These are phyloP conservation scores for Phytophthora sp. DNA, from an alignment of 352 stramenopile genomes.

Conservation along the genomic window DNA sequence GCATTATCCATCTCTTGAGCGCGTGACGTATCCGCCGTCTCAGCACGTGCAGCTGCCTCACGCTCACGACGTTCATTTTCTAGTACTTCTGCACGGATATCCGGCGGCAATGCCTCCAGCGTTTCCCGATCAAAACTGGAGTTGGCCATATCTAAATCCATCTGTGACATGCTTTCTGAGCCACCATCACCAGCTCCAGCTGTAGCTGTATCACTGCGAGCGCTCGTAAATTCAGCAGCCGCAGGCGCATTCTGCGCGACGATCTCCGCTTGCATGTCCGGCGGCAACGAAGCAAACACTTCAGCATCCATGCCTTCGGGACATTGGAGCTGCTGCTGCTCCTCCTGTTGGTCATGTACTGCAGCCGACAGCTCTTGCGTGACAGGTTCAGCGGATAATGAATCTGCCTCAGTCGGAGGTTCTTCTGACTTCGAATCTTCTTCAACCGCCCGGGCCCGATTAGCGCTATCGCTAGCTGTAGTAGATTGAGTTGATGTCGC, in stretches of 20 bases:
- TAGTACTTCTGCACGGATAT: conserved; percentile 97
- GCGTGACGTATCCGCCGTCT: conserved; percentile 91
- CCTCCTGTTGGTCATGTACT: conserved; percentile 32
- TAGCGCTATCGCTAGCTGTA: conserved; percentile 12
- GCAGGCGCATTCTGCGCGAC: conserved; percentile 77
- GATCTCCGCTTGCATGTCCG: conserved; percentile 98
- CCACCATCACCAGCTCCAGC: conserved; percentile 34
- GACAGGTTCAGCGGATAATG: conserved; percentile 27
- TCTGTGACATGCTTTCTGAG: conserved; percentile 76
- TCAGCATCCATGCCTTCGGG: conserved; percentile 97
- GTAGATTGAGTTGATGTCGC: conserved; percentile 16
- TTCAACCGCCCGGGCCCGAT: conserved; percentile 14
- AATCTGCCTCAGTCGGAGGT: conserved; percentile 28
- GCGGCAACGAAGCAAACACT: conserved; percentile 95
- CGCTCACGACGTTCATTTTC: conserved; percentile 95
- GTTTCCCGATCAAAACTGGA: conserved; percentile 95
- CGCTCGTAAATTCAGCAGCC: conserved; percentile 29
- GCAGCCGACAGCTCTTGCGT: conserved; percentile 29
- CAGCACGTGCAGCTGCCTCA: conserved; percentile 68
- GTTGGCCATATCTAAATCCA: conserved; percentile 86
- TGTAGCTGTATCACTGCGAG: conserved; percentile 41
- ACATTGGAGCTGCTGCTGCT: conserved; percentile 58
- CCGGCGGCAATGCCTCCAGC: conserved; percentile 95
- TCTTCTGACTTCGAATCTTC: conserved; percentile 47
- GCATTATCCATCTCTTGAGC: conserved; percentile 99